A percentile compares a stretch with the other conserved stretches of the same genome.
Evolutionary conservation across 2,329 filamentous ascomycete genomes (phyloP).

Genomic region (Claviceps sorghi): DNA sequence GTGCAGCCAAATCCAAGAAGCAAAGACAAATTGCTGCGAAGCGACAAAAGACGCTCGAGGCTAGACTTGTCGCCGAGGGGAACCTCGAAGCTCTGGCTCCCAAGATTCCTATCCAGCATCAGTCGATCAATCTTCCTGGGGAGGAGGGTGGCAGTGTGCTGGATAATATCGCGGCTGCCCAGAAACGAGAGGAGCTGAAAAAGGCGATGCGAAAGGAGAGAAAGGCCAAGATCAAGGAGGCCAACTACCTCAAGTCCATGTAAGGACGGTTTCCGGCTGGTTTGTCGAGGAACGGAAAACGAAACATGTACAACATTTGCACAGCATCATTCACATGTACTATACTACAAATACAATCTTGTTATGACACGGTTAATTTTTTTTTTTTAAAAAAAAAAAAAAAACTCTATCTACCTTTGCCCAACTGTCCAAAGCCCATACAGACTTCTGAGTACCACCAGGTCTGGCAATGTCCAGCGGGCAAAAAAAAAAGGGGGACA

Average conservation of each 20-base stretch:
- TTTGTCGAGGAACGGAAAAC: neutral
- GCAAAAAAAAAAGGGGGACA: neutral
- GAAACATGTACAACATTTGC: conserved; percentile 7
- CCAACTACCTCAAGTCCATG: conserved; percentile 75
- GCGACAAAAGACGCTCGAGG: conserved; percentile 40
- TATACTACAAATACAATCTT: conserved; percentile 8
- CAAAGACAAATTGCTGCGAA: conserved; percentile 59
- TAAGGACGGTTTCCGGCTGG: conserved; percentile 15
- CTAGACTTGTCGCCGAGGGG: conserved; percentile 46
- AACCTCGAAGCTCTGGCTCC: conserved; percentile 50
- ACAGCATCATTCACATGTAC: conserved; percentile 13
- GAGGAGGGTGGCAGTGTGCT: conserved; percentile 26
- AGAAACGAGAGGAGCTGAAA: conserved; percentile 47
- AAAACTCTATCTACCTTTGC: neutral
- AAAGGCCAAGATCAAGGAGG: conserved; percentile 66
- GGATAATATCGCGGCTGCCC: conserved; percentile 32
- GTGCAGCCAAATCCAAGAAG: conserved; percentile 68
- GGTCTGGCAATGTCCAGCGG: neutral
- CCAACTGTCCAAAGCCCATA: neutral
- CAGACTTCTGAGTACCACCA: neutral
- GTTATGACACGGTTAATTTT: neutral
- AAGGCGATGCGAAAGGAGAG: conserved; percentile 61
- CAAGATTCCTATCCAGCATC: conserved; percentile 62
- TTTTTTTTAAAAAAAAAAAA: no score
- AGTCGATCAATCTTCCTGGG: conserved; percentile 58